phyloP scores from a whole-genome alignment of 345 rosid species.

The Salix arbutifolia region DNA sequence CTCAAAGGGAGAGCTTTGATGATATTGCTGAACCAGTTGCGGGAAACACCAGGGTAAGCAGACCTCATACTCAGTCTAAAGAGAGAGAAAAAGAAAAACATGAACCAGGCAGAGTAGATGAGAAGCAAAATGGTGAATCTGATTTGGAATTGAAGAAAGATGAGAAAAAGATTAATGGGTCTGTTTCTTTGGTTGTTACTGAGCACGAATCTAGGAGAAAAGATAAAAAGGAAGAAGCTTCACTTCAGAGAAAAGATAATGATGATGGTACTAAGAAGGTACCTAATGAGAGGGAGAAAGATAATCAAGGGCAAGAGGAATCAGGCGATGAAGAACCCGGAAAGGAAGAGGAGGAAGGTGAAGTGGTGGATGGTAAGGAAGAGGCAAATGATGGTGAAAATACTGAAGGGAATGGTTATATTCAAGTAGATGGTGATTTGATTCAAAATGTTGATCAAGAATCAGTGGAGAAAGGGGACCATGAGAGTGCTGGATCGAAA shows the following conservation, averaged over 20 bases:
- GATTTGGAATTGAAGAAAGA: constrained; percentile 33
- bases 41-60: constrained; percentile 30
- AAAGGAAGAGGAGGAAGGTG: constrained; percentile 41
- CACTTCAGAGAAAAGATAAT: constrained; percentile 35
- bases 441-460: constrained; percentile 47
- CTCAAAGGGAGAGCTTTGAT: constrained; percentile 76
- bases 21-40: constrained; percentile 81
- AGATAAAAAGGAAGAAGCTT: constrained; percentile 32
- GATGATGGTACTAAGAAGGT: constrained; percentile 26
- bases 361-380: constrained; percentile 51
- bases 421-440: constrained; percentile 40
- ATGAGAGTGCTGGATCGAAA: constrained; percentile 31
- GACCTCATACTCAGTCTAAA: constrained; percentile 7
- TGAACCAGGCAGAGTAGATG: constrained; percentile 26
- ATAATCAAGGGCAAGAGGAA: constrained; percentile 37
- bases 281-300: constrained; percentile 34
- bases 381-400: constrained; percentile 38
- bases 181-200: constrained; percentile 33
- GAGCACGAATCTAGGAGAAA: constrained; percentile 46
- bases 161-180: constrained; percentile 38
- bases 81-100: constrained; percentile 26
- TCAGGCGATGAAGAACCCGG: constrained; percentile 42
- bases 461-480: constrained; percentile 40
- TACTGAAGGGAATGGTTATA: constrained; percentile 38
- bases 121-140: constrained; percentile 27